Percentiles rank a stretch among this genome's conserved stretches.
These are phyloP conservation scores for Chondrostereum purpureum DNA, from an alignment of 1,284 basidiomycete species.

Conservation along the genomic window DNA sequence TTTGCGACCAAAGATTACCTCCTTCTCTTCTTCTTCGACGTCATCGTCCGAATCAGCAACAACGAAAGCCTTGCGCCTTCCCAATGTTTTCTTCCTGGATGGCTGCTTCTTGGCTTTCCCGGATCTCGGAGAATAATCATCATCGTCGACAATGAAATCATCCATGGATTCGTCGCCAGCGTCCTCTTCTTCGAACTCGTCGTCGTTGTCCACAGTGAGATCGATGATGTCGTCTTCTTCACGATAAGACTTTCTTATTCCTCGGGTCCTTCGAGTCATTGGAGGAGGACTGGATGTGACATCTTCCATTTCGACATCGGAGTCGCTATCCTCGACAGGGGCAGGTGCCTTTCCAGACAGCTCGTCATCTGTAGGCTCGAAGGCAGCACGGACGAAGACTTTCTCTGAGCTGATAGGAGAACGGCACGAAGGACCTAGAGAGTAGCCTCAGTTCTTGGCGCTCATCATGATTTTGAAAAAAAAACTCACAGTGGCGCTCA, in stretches of 20 bases:
- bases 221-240: constrained; percentile 8
- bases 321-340: constrained; percentile 17
- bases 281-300: too few species aligned
- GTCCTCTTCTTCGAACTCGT: constrained; percentile 21
- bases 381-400: constrained; percentile 40
- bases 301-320: constrained; percentile 19
- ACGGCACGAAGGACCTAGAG: constrained; percentile 46
- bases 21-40: constrained; percentile 28
- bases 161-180: constrained; percentile 37
- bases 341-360: constrained; percentile 20
- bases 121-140: constrained; percentile 29
- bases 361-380: constrained; percentile 44
- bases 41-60: constrained; percentile 45
- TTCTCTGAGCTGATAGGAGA: constrained; percentile 30
- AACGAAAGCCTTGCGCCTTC: constrained; percentile 25
- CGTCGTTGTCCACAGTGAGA: constrained; percentile 10
- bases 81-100: constrained; percentile 33
- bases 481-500: constrained; percentile 38
- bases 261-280: constrained; percentile 15
- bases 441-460: too few species aligned
- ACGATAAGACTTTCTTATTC: constrained; percentile 8
- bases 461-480: too few species aligned
- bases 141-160: constrained; percentile 53
- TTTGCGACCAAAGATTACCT: constrained; percentile 34
- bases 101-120: too few species aligned